A percentile compares a stretch with the other conserved stretches of the same genome.
Conservation (phyloP, 192 early-diverging fungal genomes). For the Coemansia sp. region DNA sequence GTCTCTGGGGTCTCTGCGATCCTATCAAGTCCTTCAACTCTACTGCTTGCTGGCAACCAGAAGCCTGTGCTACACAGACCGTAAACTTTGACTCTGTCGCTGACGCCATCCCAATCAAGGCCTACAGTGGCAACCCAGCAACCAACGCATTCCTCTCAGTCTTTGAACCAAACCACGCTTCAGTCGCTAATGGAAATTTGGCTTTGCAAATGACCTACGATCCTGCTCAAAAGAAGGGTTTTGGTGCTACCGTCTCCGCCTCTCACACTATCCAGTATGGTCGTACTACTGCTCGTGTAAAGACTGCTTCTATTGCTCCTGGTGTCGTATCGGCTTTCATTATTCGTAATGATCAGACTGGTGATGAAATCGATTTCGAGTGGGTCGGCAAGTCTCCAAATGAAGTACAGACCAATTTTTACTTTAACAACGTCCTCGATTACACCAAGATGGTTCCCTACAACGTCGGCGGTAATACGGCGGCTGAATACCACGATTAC, state of each 20-base stretch:
- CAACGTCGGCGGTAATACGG: conserved; percentile 45
- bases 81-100: conserved; percentile 38
- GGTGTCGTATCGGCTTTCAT: conserved; percentile 67
- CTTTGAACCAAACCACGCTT: conserved; percentile 43
- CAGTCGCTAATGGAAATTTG: conserved; percentile 25
- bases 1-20: conserved; percentile 54
- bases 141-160: conserved; percentile 55
- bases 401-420: conserved; percentile 69
- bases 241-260: conserved; percentile 59
- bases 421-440: conserved; percentile 59
- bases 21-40: conserved; percentile 47
- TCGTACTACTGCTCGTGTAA: conserved; percentile 60
- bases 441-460: conserved; percentile 56
- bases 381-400: conserved; percentile 62
- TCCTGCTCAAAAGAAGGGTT: conserved; percentile 57
- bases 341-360: conserved; percentile 50
- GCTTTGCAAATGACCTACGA: conserved; percentile 44
- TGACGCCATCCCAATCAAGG: conserved; percentile 32
- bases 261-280: conserved; percentile 62
- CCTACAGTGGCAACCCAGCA: conserved; percentile 32
- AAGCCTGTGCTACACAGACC: conserved; percentile 35
- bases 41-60: conserved; percentile 48
- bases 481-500: conserved; percentile 61
- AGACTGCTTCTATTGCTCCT: conserved; percentile 55
- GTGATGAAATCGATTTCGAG: conserved; percentile 74